These are phyloP conservation scores for Verticillium klebahnii DNA, from an alignment of 2,329 filamentous ascomycete genomes.

Conservation along the genomic window DNA sequence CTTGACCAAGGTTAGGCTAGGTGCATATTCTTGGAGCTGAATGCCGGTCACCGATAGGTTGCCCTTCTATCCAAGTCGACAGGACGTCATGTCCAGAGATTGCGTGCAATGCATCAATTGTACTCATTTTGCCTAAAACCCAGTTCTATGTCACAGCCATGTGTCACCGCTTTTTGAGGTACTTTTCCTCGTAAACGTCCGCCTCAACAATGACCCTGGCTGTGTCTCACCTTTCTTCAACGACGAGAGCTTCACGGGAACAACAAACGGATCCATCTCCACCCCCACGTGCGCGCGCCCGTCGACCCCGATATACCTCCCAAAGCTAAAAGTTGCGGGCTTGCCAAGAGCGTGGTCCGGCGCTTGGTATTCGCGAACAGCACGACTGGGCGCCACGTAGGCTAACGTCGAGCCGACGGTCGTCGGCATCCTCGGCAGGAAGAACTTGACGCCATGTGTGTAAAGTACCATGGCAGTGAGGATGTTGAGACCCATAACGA, in stretches of 20 bases:
- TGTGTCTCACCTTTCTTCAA: constrained; percentile 7
- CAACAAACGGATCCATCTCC: constrained; percentile 41
- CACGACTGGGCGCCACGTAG: constrained; percentile 41
- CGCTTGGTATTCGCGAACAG: constrained; percentile 25
- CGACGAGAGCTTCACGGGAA: constrained; percentile 14
- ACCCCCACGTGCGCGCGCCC: constrained; percentile 44
- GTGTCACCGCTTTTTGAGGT: constrained; percentile 1
- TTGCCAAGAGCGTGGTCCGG: not conserved
- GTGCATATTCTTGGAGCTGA: too few relatives aligned
- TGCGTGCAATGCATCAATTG: too few relatives aligned
- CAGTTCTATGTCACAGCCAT: constrained; percentile 4
- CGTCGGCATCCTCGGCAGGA: constrained; percentile 47
- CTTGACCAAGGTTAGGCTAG: too few relatives aligned
- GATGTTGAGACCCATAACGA: constrained; percentile 37
- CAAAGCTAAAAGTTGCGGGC: constrained; percentile 37
- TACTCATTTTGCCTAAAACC: too few relatives aligned
- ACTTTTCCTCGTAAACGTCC: not conserved
- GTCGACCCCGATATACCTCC: constrained; percentile 42
- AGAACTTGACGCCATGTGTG: constrained; percentile 27
- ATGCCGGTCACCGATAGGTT: too few relatives aligned
- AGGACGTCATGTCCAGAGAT: too few relatives aligned
- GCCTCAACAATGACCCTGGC: constrained; percentile 1
- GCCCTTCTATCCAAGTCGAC: too few relatives aligned
- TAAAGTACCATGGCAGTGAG: constrained; percentile 40
- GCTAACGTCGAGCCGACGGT: constrained; percentile 42